Conservation (phyloP, 208 protist species). For the Blechomonas ayalai region DNA sequence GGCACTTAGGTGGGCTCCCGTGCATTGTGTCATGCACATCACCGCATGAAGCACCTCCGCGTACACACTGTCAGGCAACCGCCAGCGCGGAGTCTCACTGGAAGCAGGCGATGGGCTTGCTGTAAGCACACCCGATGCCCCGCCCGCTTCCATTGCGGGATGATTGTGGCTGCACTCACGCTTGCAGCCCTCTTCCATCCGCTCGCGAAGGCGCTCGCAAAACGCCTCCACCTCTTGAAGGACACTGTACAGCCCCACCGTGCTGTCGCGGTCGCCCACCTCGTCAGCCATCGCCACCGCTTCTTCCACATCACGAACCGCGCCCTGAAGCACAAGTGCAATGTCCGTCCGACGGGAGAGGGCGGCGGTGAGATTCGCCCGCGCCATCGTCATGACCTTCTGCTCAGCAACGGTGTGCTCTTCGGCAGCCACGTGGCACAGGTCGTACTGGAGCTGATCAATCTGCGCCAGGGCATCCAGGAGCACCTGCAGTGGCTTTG, state of each 20-base stretch:
- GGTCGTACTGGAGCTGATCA: too few species aligned
- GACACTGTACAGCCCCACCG: conserved; percentile 14
- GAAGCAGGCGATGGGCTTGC: too few species aligned
- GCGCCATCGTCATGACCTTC: not conserved
- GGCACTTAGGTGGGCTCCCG: conserved; percentile 25
- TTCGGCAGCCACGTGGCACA: not conserved
- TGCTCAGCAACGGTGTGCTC: not conserved
- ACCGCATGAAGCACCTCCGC: conserved; percentile 34
- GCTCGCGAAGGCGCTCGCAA: conserved; percentile 4
- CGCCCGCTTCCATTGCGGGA: too few species aligned
- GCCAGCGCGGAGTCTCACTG: too few species aligned
- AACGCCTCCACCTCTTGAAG: conserved; percentile 20
- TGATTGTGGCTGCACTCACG: too few species aligned
- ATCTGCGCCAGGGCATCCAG: conserved; percentile 50
- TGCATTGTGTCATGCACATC: conserved; percentile 19
- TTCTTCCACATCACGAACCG: conserved; percentile 6
- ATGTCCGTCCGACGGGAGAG: conserved; percentile 20
- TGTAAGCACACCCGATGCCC: too few species aligned
- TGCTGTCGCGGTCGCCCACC: conserved; percentile 22
- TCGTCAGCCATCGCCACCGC: conserved; percentile 6
- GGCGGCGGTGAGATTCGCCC: conserved; percentile 4
- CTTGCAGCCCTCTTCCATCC: conserved; percentile 1
- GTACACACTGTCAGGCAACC: conserved; percentile 28
- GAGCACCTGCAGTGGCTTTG: conserved; percentile 39
- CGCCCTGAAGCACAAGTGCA: conserved; percentile 6